Evolutionary conservation across 768 basidiomycete genomes (phyloP).

Genomic region (Tricholoma bakamatsutake): DNA sequence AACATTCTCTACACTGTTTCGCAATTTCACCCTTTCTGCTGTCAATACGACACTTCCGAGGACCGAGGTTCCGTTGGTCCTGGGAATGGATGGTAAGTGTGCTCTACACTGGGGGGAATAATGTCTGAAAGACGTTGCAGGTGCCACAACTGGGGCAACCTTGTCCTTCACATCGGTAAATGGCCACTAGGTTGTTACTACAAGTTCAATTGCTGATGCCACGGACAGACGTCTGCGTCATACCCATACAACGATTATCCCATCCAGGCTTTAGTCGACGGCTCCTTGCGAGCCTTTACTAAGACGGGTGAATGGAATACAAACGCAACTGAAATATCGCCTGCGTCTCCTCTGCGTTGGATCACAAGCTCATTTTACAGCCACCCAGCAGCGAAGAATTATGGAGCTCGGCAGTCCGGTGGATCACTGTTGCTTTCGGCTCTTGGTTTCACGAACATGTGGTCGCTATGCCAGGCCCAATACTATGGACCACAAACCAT

Average conservation of each 20-base stretch:
- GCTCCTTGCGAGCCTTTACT: slow-evolving; percentile 33
- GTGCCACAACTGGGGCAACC: slow-evolving; percentile 30
- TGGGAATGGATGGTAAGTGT: slow-evolving; percentile 31
- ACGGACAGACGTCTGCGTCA: slow-evolving; percentile 38
- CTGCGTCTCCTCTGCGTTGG: slow-evolving; percentile 30
- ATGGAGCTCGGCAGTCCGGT: slow-evolving; percentile 24
- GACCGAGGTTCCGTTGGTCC: slow-evolving; percentile 42
- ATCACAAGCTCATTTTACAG: slow-evolving; percentile 26
- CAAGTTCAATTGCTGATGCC: not conserved
- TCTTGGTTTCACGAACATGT: slow-evolving; percentile 25
- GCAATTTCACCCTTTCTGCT: slow-evolving; percentile 43
- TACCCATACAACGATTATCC: slow-evolving; percentile 48
- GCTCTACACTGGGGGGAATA: not conserved
- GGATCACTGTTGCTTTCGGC: slow-evolving; percentile 25
- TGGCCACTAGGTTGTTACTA: not conserved
- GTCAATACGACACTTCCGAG: slow-evolving; percentile 36
- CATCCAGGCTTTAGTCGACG: slow-evolving; percentile 29
- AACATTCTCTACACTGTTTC: slow-evolving; percentile 16
- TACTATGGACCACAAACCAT: slow-evolving; percentile 27
- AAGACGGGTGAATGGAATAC: slow-evolving; percentile 28
- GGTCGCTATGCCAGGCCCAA: slow-evolving; percentile 39
- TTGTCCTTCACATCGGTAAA: slow-evolving; percentile 41
- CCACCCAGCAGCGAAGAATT: slow-evolving; percentile 28
- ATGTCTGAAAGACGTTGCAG: slow-evolving; percentile 11
- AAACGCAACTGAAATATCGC: slow-evolving; percentile 31